Evolutionary conservation across 305 asterid genomes (phyloP).

Genomic region (Caryopteris hybrid): DNA sequence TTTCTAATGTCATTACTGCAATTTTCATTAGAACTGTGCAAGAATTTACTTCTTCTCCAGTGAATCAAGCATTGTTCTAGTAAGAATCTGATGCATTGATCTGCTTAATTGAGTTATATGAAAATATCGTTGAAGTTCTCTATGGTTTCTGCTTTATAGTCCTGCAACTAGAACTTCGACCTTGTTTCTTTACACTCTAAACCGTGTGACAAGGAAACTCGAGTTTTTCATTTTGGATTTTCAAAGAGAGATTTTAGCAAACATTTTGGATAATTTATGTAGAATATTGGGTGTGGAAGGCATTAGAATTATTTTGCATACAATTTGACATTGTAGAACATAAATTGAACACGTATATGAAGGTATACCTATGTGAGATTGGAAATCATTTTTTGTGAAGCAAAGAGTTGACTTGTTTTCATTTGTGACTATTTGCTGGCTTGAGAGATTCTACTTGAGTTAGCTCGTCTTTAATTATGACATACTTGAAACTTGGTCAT

Average conservation of each 20-base stretch:
- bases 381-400: not conserved
- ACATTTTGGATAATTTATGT: not conserved
- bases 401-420: not conserved
- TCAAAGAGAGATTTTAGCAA: not conserved
- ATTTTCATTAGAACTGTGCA: not conserved
- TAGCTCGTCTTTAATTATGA: not conserved
- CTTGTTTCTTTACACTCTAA: not conserved
- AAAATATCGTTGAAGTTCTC: not conserved
- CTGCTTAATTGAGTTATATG: not conserved
- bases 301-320: not conserved
- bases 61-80: not conserved
- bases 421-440: not conserved
- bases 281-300: too few species aligned
- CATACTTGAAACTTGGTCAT: not conserved
- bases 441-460: not conserved
- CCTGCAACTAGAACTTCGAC: too few species aligned
- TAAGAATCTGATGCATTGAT: not conserved
- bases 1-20: too few species aligned
- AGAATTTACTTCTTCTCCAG: not conserved
- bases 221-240: not conserved
- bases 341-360: not conserved
- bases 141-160: not conserved
- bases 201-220: not conserved
- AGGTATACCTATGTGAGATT: not conserved
- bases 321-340: not conserved